These are phyloP conservation scores for Metschnikowia kunwiensis DNA, from an alignment of 805 yeast genomes.

Conservation along the genomic window DNA sequence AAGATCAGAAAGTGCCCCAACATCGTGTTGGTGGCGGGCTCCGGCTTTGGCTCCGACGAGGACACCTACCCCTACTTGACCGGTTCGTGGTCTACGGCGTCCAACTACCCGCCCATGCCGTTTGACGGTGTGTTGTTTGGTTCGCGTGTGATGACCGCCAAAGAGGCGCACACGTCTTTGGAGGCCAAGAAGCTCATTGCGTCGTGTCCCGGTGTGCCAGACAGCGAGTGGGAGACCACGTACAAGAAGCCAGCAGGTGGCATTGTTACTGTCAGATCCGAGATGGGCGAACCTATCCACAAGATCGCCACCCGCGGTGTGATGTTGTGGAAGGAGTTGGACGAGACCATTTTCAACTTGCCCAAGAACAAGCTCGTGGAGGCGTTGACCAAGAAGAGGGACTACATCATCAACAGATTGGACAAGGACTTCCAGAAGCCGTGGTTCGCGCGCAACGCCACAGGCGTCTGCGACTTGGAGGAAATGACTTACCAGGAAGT, in stretches of 20 bases:
- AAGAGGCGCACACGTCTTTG: slow-evolving; percentile 91
- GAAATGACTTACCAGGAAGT: slow-evolving; percentile 96
- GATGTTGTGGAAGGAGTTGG: slow-evolving; percentile 94
- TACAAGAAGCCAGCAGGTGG: slow-evolving; percentile 97
- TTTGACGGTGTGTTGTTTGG: slow-evolving; percentile 96
- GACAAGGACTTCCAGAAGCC: slow-evolving; percentile 97
- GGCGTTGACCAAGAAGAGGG: slow-evolving; percentile 78
- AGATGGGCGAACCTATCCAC: slow-evolving; percentile 99
- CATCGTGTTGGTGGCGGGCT: slow-evolving; percentile 91
- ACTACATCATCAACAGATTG: slow-evolving; percentile 76
- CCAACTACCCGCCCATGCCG: slow-evolving; percentile 97
- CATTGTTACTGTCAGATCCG: slow-evolving; percentile 91
- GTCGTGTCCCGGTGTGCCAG: slow-evolving; percentile 85
- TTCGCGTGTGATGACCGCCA: slow-evolving; percentile 95
- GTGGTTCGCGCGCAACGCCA: slow-evolving; percentile 84
- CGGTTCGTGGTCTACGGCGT: slow-evolving; percentile 90
- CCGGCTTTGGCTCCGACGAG: slow-evolving; percentile 96
- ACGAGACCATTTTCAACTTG: slow-evolving; percentile 84
- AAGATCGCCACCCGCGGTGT: slow-evolving; percentile 98
- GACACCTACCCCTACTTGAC: slow-evolving; percentile 97
- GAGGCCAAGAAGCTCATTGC: slow-evolving; percentile 93
- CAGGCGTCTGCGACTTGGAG: slow-evolving; percentile 83
- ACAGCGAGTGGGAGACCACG: slow-evolving; percentile 87
- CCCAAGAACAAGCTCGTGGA: slow-evolving; percentile 87
- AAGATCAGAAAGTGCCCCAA: slow-evolving; percentile 88